Conservation (phyloP, 2,329 filamentous ascomycete genomes). For the Ceratocystis lukuohia region DNA sequence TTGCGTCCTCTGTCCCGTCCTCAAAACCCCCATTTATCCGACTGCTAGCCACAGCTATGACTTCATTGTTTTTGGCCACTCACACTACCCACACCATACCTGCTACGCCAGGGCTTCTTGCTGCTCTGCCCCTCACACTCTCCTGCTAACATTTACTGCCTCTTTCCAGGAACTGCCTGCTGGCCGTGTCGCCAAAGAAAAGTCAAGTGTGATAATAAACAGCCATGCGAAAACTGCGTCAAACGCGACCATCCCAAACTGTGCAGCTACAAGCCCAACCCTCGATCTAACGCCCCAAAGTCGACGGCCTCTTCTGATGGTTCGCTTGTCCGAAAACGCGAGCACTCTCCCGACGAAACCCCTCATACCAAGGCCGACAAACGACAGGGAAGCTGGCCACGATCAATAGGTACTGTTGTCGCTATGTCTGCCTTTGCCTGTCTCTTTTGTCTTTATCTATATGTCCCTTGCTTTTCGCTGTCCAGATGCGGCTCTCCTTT, state of each 20-base stretch:
- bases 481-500: neutral
- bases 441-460: constrained; percentile 20
- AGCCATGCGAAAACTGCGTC: constrained; percentile 55
- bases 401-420: constrained; percentile 28
- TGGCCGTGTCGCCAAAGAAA: constrained; percentile 56
- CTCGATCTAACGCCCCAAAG: constrained; percentile 23
- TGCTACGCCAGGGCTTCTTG: neutral
- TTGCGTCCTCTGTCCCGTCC: neutral
- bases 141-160: neutral
- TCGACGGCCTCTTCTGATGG: constrained; percentile 17
- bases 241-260: constrained; percentile 51
- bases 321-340: constrained; percentile 28
- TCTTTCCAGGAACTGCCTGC: constrained; percentile 42
- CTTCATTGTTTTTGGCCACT: neutral
- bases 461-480: constrained; percentile 13
- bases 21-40: neutral
- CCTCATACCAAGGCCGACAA: constrained; percentile 26
- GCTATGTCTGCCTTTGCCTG: neutral
- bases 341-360: constrained; percentile 31
- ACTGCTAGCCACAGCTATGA: neutral
- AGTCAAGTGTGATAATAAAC: constrained; percentile 56
- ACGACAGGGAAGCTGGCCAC: constrained; percentile 32
- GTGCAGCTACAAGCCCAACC: constrained; percentile 54
- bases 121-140: neutral
- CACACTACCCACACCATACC: too few relatives aligned